phyloP scores from a whole-genome alignment of 768 basidiomycete genomes.

The Coprinopsis sp. region DNA sequence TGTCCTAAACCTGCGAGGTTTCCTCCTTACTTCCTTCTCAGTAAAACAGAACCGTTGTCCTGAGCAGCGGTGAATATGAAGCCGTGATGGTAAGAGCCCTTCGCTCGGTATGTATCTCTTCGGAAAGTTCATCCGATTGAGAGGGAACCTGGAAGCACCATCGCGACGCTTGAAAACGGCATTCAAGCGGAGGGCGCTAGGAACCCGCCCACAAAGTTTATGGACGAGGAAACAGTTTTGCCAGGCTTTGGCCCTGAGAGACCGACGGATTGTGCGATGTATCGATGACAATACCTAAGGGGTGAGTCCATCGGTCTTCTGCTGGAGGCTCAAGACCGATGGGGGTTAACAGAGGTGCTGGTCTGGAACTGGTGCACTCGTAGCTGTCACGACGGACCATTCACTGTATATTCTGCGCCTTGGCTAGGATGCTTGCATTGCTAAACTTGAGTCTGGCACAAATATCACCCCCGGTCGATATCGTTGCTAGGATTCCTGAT shows the following conservation, averaged over 20 bases:
- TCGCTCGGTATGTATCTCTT: conserved; percentile 91
- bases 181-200: conserved; percentile 67
- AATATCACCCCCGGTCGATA: conserved; percentile 87
- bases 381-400: conserved; percentile 84
- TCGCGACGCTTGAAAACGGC: conserved; percentile 48
- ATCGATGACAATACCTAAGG: conserved; percentile 94
- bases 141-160: conserved; percentile 82
- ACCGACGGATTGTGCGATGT: conserved; percentile 84
- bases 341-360: conserved; percentile 60
- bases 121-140: conserved; percentile 95
- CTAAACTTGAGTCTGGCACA: conserved; percentile 68
- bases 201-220: conserved; percentile 73
- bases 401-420: conserved; percentile 91
- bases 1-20: too few relatives aligned
- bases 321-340: not conserved
- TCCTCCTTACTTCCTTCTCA: too few relatives aligned
- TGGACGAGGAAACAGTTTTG: conserved; percentile 84
- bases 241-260: conserved; percentile 99
- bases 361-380: conserved; percentile 87
- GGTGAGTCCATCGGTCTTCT: conserved; percentile 40
- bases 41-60: too few relatives aligned
- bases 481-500: conserved; percentile 85
- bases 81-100: conserved; percentile 94
- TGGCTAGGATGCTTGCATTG: conserved; percentile 82
- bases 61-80: conserved; percentile 95